Percentiles rank a stretch among this genome's conserved stretches.
These are phyloP conservation scores for Trametes coccinea DNA, from an alignment of 768 basidiomycete species.

Conservation along the genomic window DNA sequence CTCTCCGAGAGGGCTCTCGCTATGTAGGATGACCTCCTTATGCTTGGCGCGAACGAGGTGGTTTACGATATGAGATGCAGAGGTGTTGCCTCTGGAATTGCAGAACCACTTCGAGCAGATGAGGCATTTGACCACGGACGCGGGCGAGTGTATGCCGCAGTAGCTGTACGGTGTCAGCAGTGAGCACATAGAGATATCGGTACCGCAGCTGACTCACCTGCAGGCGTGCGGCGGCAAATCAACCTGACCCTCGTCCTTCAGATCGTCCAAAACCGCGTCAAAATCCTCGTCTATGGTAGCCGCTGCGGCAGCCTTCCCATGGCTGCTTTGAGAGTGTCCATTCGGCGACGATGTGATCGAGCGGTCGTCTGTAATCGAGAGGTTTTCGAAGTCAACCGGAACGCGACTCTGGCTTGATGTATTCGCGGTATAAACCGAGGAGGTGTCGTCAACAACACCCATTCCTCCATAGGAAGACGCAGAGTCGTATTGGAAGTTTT, in stretches of 20 bases:
- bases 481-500: conserved; percentile 84
- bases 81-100: conserved; percentile 97
- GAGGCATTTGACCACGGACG: conserved; percentile 94
- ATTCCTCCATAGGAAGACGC: conserved; percentile 77
- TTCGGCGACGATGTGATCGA: conserved; percentile 40
- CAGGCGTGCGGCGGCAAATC: conserved; percentile 93
- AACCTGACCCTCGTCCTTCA: conserved; percentile 77
- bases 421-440: conserved; percentile 76
- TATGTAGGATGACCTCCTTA: conserved; percentile 96
- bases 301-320: conserved; percentile 25
- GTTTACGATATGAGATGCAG: conserved; percentile 98
- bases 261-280: conserved; percentile 84
- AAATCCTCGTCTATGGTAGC: conserved; percentile 71
- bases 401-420: conserved; percentile 52
- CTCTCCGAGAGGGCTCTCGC: conserved; percentile 93
- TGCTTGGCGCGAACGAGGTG: conserved; percentile 99
- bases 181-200: not conserved
- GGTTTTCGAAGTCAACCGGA: conserved; percentile 62
- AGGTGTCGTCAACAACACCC: conserved; percentile 75
- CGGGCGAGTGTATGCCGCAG: conserved; percentile 96
- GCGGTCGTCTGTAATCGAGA: conserved; percentile 68
- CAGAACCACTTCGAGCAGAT: conserved; percentile 97
- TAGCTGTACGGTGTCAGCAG: conserved; percentile 54
- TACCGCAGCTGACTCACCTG: conserved; percentile 59
- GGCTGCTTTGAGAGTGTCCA: conserved; percentile 40